phyloP scores from a whole-genome alignment of 75 land plant genomes.

The Cupressus sempervirens region DNA sequence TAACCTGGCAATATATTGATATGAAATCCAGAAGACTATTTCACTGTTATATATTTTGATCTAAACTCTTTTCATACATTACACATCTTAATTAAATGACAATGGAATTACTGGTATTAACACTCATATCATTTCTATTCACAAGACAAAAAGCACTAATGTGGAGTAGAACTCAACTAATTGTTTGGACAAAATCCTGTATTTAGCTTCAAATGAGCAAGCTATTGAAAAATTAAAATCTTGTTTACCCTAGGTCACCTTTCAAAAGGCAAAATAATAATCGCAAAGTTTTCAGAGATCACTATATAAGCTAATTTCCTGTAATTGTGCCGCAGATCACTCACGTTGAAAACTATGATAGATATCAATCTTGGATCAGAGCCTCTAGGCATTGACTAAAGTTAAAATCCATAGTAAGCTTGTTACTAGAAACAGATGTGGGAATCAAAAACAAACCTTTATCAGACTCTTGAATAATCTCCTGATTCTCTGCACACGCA shows the following conservation, averaged over 20 bases:
- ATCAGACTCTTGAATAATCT: background rate
- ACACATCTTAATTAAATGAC: background rate
- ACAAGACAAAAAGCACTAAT: background rate
- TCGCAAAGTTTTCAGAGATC: background rate
- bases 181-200: background rate
- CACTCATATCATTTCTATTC: background rate
- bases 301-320: background rate
- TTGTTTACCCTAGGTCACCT: background rate
- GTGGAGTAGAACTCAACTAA: background rate
- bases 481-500: constrained; percentile 4
- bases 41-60: background rate
- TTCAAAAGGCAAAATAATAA: background rate
- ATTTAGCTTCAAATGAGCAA: background rate
- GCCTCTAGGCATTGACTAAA: background rate
- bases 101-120: background rate
- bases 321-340: background rate
- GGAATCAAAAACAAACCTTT: background rate
- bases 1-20: background rate
- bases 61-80: background rate
- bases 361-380: background rate
- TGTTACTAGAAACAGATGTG: background rate
- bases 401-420: background rate
- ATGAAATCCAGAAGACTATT: background rate
- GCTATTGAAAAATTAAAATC: background rate
- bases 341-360: background rate